phyloP scores from a whole-genome alignment of 345 rosid species.

The Zanthoxylum bungeanum region DNA sequence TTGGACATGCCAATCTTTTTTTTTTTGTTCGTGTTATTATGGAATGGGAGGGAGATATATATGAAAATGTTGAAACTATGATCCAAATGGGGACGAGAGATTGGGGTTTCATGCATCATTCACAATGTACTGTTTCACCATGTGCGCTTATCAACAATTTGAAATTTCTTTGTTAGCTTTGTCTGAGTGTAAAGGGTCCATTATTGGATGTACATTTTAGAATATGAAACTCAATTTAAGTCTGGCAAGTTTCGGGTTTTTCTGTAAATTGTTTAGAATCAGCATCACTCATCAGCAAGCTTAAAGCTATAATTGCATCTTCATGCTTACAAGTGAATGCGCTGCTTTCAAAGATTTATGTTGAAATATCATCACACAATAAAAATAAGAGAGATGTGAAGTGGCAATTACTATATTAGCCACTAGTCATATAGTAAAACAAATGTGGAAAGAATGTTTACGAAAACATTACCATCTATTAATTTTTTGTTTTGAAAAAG shows the following conservation, averaged over 20 bases:
- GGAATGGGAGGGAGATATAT: not conserved
- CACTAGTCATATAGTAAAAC: no score
- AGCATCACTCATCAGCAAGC: no score
- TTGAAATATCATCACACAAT: no score
- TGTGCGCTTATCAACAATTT: not conserved
- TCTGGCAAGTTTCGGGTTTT: not conserved
- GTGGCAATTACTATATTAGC: no score
- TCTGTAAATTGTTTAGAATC: not conserved
- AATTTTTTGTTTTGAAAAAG: no score
- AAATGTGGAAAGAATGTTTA: no score
- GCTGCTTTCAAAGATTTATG: no score
- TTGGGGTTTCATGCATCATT: not conserved
- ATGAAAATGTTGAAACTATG: not conserved
- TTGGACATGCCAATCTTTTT: no score
- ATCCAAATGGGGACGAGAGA: not conserved
- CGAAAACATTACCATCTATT: no score
- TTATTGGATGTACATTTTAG: not conserved
- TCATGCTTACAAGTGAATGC: not conserved
- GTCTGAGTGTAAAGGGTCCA: not conserved
- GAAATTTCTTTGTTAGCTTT: not conserved
- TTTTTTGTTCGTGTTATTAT: no score
- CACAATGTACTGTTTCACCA: not conserved
- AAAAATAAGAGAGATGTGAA: no score
- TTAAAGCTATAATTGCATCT: not conserved
- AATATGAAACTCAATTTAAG: not conserved